A percentile compares a stretch with the other conserved stretches of the same genome.
These are phyloP conservation scores for Filobasidium uniguttulatum DNA, from an alignment of 1,284 basidiomycete genomes.

Conservation along the genomic window DNA sequence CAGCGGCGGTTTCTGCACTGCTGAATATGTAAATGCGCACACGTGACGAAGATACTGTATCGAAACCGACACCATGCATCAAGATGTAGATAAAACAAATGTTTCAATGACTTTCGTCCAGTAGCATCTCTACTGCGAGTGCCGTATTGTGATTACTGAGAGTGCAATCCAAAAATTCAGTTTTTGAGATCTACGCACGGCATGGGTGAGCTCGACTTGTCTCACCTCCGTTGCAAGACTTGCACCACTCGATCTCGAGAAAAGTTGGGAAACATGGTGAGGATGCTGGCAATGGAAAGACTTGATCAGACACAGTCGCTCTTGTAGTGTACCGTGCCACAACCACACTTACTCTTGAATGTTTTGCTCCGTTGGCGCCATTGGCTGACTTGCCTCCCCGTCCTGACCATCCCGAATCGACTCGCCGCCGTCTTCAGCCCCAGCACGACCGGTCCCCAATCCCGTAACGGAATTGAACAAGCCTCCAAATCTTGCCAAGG, in stretches of 20 bases:
- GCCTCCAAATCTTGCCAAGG: not conserved
- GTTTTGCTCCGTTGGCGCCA: not conserved
- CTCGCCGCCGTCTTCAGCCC: not conserved
- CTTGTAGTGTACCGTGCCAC: not conserved
- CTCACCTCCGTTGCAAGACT: conserved; percentile 67
- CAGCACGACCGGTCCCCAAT: not conserved
- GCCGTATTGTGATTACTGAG: conserved; percentile 54
- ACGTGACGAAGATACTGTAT: not conserved
- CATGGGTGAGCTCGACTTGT: conserved; percentile 14
- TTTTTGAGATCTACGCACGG: conserved; percentile 8
- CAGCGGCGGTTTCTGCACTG: no score
- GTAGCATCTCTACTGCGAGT: conserved; percentile 62
- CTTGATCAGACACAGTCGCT: not conserved
- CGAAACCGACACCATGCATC: not conserved
- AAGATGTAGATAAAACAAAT: not conserved
- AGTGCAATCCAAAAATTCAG: conserved; percentile 9
- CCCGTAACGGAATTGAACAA: not conserved
- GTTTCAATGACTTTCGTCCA: conserved; percentile 21
- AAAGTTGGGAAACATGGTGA: conserved; percentile 68
- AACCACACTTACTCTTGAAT: not conserved
- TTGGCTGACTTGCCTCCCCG: no score
- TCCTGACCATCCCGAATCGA: no score
- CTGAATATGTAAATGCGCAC: not conserved
- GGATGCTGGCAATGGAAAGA: conserved; percentile 40
- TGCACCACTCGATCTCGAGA: conserved; percentile 59